Conservation (phyloP, 768 basidiomycete species). For the Brasilioporus rufonigricans region DNA sequence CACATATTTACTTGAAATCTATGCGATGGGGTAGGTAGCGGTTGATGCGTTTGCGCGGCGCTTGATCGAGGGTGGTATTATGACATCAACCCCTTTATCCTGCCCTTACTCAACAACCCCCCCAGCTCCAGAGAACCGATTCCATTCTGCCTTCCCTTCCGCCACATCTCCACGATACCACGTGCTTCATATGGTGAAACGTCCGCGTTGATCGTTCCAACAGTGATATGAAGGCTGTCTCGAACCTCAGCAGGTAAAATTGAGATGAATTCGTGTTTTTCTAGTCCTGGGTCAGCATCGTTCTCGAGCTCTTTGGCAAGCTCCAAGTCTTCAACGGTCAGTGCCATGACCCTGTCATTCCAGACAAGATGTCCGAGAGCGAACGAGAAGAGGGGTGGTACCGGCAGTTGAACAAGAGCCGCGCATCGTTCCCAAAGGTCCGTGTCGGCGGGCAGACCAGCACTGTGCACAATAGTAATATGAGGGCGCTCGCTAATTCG, state of each 20-base stretch:
- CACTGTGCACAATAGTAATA: slow-evolving; percentile 81
- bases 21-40: no score
- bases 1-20: no score
- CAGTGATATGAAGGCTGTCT: slow-evolving; percentile 75
- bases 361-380: slow-evolving; percentile 64
- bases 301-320: slow-evolving; percentile 33
- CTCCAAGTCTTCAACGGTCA: slow-evolving; percentile 62
- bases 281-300: slow-evolving; percentile 30
- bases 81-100: slow-evolving; percentile 27
- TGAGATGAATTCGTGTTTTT: slow-evolving; percentile 46
- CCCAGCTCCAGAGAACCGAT: slow-evolving; percentile 30
- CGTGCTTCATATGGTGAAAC: slow-evolving; percentile 70
- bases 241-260: slow-evolving; percentile 46
- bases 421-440: slow-evolving; percentile 44
- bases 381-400: slow-evolving; percentile 58
- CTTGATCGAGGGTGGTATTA: not conserved
- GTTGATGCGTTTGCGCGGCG: no score
- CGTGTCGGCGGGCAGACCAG: slow-evolving; percentile 35
- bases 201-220: slow-evolving; percentile 60
- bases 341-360: slow-evolving; percentile 78
- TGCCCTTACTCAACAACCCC: slow-evolving; percentile 29
- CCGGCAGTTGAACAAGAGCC: slow-evolving; percentile 11
- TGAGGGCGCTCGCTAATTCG: slow-evolving; percentile 69
- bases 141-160: slow-evolving; percentile 32
- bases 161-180: slow-evolving; percentile 58